Evolutionary conservation across 1,284 basidiomycete genomes (phyloP).

Genomic region (Cutaneotrichosporon mucoides): DNA sequence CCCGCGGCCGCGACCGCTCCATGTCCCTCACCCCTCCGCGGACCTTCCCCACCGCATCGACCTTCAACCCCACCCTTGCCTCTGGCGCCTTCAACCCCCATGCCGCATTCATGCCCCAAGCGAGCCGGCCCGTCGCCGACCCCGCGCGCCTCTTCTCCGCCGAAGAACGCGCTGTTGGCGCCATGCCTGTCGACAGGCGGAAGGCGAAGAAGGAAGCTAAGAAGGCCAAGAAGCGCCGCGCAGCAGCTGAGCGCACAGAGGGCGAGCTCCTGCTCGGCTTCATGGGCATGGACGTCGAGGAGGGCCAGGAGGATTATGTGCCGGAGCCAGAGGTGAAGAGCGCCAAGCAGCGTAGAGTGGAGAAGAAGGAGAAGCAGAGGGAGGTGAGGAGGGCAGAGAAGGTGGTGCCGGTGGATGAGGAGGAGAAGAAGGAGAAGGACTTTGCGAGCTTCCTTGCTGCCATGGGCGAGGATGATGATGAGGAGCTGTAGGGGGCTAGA

Average conservation of each 20-base stretch:
- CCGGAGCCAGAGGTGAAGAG: background rate
- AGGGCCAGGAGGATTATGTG: background rate
- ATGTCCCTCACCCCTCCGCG: constrained; percentile 12
- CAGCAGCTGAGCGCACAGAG: constrained; percentile 37
- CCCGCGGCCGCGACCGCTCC: constrained; percentile 3
- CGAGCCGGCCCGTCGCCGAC: constrained; percentile 9
- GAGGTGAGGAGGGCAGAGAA: constrained; percentile 6
- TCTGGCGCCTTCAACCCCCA: background rate
- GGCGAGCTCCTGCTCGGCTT: constrained; percentile 42
- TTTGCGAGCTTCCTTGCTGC: constrained; percentile 47
- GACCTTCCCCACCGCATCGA: background rate
- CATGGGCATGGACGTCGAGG: constrained; percentile 42
- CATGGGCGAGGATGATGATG: constrained; percentile 38
- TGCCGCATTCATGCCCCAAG: constrained; percentile 6
- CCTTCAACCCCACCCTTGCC: background rate
- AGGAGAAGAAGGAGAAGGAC: constrained; percentile 42
- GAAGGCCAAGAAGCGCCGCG: constrained; percentile 44
- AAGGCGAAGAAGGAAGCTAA: constrained; percentile 42
- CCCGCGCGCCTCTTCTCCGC: constrained; percentile 36
- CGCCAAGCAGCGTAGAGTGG: constrained; percentile 6
- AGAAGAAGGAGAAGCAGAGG: constrained; percentile 4
- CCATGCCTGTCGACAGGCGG: constrained; percentile 32
- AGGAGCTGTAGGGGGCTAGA: constrained; percentile 8
- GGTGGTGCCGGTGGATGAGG: constrained; percentile 23
- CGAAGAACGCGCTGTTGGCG: constrained; percentile 42